Evolutionary conservation across 106 monocot genomes (phyloP), one percentile per base, ranked within the genome.

Genomic region (Acorus gramineus): DNA sequence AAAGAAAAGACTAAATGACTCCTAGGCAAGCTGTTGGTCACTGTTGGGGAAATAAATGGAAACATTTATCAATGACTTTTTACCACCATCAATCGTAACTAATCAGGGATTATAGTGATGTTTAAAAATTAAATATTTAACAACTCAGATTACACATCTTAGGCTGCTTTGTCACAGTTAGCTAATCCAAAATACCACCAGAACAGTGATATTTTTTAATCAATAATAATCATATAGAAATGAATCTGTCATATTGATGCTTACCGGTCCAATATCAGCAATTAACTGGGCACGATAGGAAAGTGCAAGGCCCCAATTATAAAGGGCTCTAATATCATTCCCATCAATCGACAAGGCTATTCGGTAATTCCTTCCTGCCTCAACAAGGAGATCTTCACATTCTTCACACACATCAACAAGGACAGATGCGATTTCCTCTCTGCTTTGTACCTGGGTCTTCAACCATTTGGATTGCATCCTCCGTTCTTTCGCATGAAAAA

Each of bases 401-500:
- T 95, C 95, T 85, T 95, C 87, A 66, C 95, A 95, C 4, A 85
- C 76, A 64, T 87, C 80, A 72, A 82, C 68, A 66, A 95, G 84
- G 42, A 61, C 74, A 62, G 84, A 71, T 47, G 75, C 65, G 65
- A 84, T 60, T 47, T 79, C 58, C 11, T 86, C 93, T 73, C 72
- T 89, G 53, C 67, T 81, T 54, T 72, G 44, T 11, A 49, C 71
- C 5, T 7, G 44, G 14, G 50, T 47, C 46, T 62, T 79, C 50
- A 69, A 44, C 50, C 66, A 75, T 52, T 79, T 72, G 55, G 64
- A 79, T 58, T 52, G 28, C 59, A 52, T 52, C 6, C n/a, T 2
- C 61, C 8, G 52, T 44, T 46, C 44, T 71, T 74, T 81, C 28
- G 71, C 59, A 51, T 12, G 62, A 6, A 66, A 69, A 42, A 71